These are phyloP conservation scores for Neurospora sp. DNA, from an alignment of 495 filamentous ascomycete genomes.

Conservation along the genomic window DNA sequence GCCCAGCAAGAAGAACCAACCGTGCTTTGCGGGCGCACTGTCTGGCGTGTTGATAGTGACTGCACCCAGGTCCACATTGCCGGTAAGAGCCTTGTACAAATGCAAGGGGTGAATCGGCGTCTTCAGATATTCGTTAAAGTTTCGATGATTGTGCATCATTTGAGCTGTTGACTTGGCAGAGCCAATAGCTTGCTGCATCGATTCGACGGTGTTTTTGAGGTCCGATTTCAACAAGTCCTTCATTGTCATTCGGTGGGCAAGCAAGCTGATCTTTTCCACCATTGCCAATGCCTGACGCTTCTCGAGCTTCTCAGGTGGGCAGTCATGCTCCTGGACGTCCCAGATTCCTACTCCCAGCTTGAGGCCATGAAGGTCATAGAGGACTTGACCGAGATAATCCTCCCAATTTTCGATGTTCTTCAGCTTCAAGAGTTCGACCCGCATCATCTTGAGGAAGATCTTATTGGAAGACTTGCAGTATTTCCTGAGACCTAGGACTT, in stretches of 20 bases:
- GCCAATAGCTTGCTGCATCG: conserved; percentile 61
- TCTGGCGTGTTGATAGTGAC: conserved; percentile 41
- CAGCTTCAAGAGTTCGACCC: conserved; percentile 61
- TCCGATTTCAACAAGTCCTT: conserved; percentile 88
- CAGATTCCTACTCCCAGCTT: conserved; percentile 61
- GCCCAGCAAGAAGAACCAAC: conserved; percentile 88
- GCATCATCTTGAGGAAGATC: conserved; percentile 80
- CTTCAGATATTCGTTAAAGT: conserved; percentile 66
- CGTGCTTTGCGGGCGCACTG: conserved; percentile 58
- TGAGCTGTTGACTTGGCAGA: conserved; percentile 54
- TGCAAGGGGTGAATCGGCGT: conserved; percentile 74
- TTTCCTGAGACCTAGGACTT: conserved; percentile 73
- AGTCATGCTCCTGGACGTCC: conserved; percentile 65
- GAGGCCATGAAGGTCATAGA: conserved; percentile 82
- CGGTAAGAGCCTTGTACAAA: conserved; percentile 66
- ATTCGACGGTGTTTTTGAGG: conserved; percentile 77
- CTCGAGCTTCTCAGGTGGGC: conserved; percentile 63
- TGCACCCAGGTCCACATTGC: conserved; percentile 53
- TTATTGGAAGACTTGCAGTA: conserved; percentile 79
- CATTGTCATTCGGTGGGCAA: conserved; percentile 75
- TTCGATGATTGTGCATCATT: conserved; percentile 61
- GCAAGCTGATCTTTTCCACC: conserved; percentile 68
- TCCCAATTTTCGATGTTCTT: conserved; percentile 60
- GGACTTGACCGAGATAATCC: conserved; percentile 69
- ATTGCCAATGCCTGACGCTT: conserved; percentile 64